Evolutionary conservation across 495 filamentous ascomycete species (phyloP).

Genomic region (Chaetomium fimeti): DNA sequence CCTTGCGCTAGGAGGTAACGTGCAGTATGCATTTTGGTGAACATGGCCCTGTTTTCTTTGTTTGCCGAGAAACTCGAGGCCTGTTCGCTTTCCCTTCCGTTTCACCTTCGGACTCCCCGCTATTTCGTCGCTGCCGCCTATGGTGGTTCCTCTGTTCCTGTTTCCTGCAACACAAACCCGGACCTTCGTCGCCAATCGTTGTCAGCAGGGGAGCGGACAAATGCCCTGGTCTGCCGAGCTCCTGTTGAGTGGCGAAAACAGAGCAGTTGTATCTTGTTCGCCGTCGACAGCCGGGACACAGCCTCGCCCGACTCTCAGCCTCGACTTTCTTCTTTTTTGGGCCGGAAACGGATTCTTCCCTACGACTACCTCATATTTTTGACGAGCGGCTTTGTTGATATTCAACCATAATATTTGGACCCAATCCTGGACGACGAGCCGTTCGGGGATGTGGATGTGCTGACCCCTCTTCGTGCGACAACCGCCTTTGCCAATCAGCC

Average conservation of each 20-base stretch:
- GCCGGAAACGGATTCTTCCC: neutral
- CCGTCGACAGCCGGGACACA: slow-evolving; percentile 32
- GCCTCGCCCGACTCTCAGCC: slow-evolving; percentile 26
- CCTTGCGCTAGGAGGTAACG: slow-evolving; percentile 1
- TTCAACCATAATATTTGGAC: slow-evolving; percentile 4
- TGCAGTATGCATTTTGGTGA: slow-evolving; percentile 15
- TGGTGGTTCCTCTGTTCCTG: slow-evolving; percentile 5
- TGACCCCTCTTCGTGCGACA: slow-evolving; percentile 12
- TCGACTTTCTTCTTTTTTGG: slow-evolving; percentile 8
- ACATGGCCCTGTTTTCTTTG: slow-evolving; percentile 15
- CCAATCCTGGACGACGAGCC: neutral
- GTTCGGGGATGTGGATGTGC: neutral
- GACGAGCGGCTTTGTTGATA: slow-evolving; percentile 1
- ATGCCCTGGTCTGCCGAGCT: slow-evolving; percentile 17
- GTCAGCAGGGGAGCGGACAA: slow-evolving; percentile 5
- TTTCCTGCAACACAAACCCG: slow-evolving; percentile 17
- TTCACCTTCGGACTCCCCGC: slow-evolving; percentile 8
- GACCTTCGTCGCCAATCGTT: slow-evolving; percentile 21
- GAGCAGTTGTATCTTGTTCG: slow-evolving; percentile 22
- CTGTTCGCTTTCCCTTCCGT: neutral
- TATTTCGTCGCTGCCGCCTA: slow-evolving; percentile 4
- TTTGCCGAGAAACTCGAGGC: neutral
- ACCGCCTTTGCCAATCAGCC: slow-evolving; percentile 22
- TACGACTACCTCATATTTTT: neutral
- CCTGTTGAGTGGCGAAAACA: slow-evolving; percentile 26